Conservation (phyloP, 768 basidiomycete genomes). For the Astraeus odoratus region DNA sequence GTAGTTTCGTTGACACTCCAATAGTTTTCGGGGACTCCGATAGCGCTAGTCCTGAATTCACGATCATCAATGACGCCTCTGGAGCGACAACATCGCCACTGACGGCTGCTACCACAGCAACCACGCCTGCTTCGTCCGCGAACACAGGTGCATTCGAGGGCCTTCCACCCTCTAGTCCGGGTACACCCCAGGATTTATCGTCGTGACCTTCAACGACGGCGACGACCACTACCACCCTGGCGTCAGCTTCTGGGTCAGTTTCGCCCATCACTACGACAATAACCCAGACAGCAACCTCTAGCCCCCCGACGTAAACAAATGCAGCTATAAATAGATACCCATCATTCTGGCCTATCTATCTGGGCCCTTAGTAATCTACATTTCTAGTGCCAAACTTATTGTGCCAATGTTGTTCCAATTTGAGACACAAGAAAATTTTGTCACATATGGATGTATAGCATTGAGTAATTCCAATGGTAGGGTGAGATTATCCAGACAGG, state of each 20-base stretch:
- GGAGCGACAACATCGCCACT: constrained; percentile 25
- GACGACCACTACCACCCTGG: not conserved
- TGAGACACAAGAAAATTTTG: no score
- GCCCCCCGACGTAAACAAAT: constrained; percentile 11
- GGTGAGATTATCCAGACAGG: no score
- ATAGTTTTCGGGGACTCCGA: constrained; percentile 37
- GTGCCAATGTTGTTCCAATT: no score
- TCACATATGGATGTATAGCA: no score
- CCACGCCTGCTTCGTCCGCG: constrained; percentile 1
- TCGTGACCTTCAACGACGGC: not conserved
- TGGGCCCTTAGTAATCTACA: no score
- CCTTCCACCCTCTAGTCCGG: not conserved
- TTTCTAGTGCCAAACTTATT: no score
- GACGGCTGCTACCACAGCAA: constrained; percentile 3
- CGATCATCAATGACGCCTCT: constrained; percentile 49
- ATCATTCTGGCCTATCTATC: no score
- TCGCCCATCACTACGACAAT: not conserved
- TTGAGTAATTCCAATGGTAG: no score
- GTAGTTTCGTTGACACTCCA: not conserved
- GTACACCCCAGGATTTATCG: not conserved
- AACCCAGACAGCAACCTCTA: not conserved
- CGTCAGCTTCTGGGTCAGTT: not conserved
- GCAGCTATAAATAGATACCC: no score
- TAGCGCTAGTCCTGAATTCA: constrained; percentile 34
- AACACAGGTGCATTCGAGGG: not conserved